Base-by-base conservation (phyloP, 2,329 filamentous ascomycete genomes). In the Torrubiella hemipterigena region DNA sequence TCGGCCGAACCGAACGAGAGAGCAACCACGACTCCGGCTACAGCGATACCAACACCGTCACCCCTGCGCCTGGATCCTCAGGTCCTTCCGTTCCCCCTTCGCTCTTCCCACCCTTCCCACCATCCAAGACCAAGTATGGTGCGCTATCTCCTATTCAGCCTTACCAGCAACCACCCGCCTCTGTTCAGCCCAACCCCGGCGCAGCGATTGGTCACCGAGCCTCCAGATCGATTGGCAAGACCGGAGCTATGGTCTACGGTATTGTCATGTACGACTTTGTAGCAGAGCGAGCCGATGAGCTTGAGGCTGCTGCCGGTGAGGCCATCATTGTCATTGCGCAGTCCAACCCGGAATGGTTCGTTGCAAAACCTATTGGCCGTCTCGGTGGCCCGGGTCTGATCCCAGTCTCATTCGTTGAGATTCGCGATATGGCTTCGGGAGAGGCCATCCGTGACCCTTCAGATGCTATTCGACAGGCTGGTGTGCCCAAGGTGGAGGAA, bases 291-390 rank as follows among this genome's bases (percentile, higher is more conserved):
- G 82, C 86, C n/a, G 91, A 98, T 54, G 91, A 98, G 59, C 61
- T 98, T 36, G 87, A 95, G 44, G 91, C 91, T 29, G 93, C 93
- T 55, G 81, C 85, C 28, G 89, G 87, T 35, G 91, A 98, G 58
- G 84, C 87, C 32, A 95, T 98, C 49, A 95, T 98, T 42, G 87
- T 98, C 33, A 96, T 96, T 51, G 91, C 91, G 27, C 91, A 96
- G 56, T 96, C 89, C 6, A 96, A 96, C 49, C 85, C 89, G 5
- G 91, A 98, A 57, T 98, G 91, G 91, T 96, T 96, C 50, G 89
- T 98, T 38, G 91, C 91, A 30, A 98, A 98, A 59, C 91, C 91
- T n/a, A 98, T 98, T 52, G 89, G 87, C 39, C 73, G 91, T 42
- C 67, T 98, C n/a, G 91, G 91, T 26, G 91, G 91, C 2, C 91